Base-by-base conservation (phyloP, 225 moss, liverwort and hornwort genomes). In the Neckera pumila region DNA sequence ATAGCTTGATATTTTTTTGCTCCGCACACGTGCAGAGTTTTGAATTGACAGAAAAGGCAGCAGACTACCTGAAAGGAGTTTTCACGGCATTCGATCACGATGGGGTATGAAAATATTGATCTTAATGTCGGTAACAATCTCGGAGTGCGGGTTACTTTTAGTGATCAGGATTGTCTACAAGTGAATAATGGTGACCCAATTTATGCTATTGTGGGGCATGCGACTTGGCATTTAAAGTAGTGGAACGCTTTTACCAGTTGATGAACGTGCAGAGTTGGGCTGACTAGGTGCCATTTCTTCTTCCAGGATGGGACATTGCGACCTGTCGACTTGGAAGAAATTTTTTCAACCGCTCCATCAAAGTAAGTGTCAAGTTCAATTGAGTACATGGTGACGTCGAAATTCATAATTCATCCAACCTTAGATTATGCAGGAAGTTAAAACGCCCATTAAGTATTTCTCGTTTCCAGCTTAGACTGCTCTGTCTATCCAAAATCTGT, bases 331-430 rank as follows among this genome's bases (percentile, higher is more conserved):
- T 82, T 97, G 89, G 97, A 96, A 91, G 97, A 97, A 83, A 90
- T 97, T 56, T 97, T 97, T 82, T 97, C 97, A 60, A 96, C 96
- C 64, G 92, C 96, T 60, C 97, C 97, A 64, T 95, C 95, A 11
- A 97, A 93, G 97, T 95, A 86, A 88, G 93, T 84, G 21, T 28
- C 51, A 71, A 62, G 16, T 80, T 85, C 40, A 76, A 64, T 72
- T 73, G 69, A 82, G 49, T 67, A 27, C 51, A 66, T 75, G 20
- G 73, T 30, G 59, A 31, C 59, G 86, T 86, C 18, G 43, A 84
- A 58, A 73, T 27, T 28, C 31, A 73, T 18, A 25, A 56, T 30
- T 79, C 27, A 65, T 59, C 33, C 25, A 83, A 77, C 67, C 73
- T 87, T 65, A 47, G 10, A 45, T 84, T 67, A 71, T 76, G 45